Evolutionary conservation across 2,329 filamentous ascomycete genomes (phyloP).

Genomic region (Clonostachys rhizophaga): DNA sequence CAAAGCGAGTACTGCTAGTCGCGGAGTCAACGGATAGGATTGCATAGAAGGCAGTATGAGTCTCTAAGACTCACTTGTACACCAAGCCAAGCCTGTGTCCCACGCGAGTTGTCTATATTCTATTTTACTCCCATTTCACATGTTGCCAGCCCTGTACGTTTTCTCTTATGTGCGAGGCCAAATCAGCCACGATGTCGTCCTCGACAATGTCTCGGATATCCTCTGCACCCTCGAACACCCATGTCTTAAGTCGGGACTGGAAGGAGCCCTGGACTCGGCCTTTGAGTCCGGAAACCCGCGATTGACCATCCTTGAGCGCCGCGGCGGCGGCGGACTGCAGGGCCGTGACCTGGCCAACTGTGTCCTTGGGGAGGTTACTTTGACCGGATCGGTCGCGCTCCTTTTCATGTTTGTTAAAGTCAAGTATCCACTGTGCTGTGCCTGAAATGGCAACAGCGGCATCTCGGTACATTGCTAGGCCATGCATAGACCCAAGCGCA

Average conservation of each 20-base stretch:
- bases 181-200: slow-evolving; percentile 12
- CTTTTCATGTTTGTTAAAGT: slow-evolving; percentile 29
- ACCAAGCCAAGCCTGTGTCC: not conserved
- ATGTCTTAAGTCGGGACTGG: slow-evolving; percentile 14
- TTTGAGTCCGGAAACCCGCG: slow-evolving; percentile 8
- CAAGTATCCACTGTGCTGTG: slow-evolving; percentile 23
- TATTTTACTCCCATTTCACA: slow-evolving; percentile 21
- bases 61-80: not conserved
- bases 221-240: slow-evolving; percentile 17
- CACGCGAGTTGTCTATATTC: not conserved
- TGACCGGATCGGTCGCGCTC: slow-evolving; percentile 31
- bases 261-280: slow-evolving; percentile 21
- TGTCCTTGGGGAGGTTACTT: slow-evolving; percentile 29
- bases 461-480: slow-evolving; percentile 29
- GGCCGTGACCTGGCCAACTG: slow-evolving; percentile 22
- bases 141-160: slow-evolving; percentile 26
- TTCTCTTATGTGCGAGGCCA: slow-evolving; percentile 24
- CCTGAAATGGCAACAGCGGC: slow-evolving; percentile 23
- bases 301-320: slow-evolving; percentile 24
- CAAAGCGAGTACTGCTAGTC: too few relatives aligned
- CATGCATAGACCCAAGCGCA: slow-evolving; percentile 25
- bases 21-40: too few relatives aligned
- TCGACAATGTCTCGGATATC: slow-evolving; percentile 15
- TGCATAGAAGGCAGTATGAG: too few relatives aligned
- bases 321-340: slow-evolving; percentile 20